Conservation (phyloP, 2,329 filamentous ascomycete species). For the Sclerotinia borealis region DNA sequence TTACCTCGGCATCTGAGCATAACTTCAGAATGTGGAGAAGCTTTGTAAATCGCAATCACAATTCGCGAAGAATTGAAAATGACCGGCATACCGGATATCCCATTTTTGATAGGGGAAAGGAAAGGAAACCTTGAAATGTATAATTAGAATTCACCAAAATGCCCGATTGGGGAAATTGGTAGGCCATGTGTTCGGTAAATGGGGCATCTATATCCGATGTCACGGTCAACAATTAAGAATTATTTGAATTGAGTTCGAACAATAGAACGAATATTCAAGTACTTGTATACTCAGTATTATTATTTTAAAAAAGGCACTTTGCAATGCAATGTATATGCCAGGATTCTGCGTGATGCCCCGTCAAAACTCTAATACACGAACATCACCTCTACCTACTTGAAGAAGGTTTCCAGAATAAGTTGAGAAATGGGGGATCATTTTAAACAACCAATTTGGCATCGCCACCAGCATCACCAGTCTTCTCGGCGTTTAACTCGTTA, state of each 20-base stretch:
- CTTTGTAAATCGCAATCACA: not conserved
- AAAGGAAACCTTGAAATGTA: not conserved
- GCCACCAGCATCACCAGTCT: slow-evolving; percentile 17
- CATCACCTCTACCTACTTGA: not conserved
- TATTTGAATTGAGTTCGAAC: not conserved
- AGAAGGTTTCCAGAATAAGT: not conserved
- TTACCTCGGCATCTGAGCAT: slow-evolving; percentile 10
- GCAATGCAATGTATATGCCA: not conserved
- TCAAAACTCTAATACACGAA: no score
- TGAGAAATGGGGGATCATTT: not conserved
- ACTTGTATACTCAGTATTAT: no score
- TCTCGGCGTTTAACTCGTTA: slow-evolving; percentile 19
- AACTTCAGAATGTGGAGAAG: not conserved
- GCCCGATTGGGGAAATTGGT: not conserved
- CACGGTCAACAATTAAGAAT: not conserved
- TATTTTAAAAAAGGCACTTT: not conserved
- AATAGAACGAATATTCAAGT: no score
- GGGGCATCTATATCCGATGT: not conserved
- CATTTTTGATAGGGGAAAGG: not conserved
- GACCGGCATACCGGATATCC: not conserved
- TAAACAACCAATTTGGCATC: slow-evolving; percentile 30
- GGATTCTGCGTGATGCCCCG: not conserved
- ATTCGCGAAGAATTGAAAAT: not conserved
- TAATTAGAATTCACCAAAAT: not conserved
- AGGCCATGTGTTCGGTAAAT: not conserved